phyloP scores from a whole-genome alignment of 1,284 basidiomycete species.

The Erythrobasidium hasegawianum region DNA sequence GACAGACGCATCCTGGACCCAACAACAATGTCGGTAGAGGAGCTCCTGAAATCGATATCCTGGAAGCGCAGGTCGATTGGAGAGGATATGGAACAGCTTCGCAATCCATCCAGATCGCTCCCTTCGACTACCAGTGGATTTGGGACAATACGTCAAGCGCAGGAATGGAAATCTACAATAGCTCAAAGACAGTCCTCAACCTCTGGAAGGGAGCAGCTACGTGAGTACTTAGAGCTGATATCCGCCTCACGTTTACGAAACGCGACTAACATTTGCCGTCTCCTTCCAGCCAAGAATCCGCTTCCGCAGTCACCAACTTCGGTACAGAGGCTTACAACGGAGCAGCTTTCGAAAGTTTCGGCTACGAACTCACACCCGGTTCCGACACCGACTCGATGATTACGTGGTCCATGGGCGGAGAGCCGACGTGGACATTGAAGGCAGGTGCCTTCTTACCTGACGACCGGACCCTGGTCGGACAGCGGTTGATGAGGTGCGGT shows the following conservation, averaged over 20 bases:
- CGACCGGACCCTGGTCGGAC: constrained; percentile 61
- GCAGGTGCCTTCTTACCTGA: constrained; percentile 69
- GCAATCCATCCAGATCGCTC: constrained; percentile 54
- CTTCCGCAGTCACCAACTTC: constrained; percentile 38
- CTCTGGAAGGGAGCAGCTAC: constrained; percentile 41
- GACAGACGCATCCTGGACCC: constrained; percentile 51
- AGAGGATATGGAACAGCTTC: constrained; percentile 46
- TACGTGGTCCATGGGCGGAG: constrained; percentile 66
- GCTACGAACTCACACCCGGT: constrained; percentile 63
- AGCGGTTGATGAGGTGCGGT: constrained; percentile 57
- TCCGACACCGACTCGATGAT: constrained; percentile 64
- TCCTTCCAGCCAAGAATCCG: constrained; percentile 38
- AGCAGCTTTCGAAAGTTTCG: constrained; percentile 58
- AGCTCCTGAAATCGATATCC: constrained; percentile 57
- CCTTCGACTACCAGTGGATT: constrained; percentile 55
- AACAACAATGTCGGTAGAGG: constrained; percentile 50
- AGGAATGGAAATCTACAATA: constrained; percentile 54
- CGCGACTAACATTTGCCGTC: too few relatives aligned
- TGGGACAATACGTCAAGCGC: constrained; percentile 53
- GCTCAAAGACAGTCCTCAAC: constrained; percentile 54
- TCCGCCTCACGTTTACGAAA: too few relatives aligned
- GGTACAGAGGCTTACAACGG: constrained; percentile 46
- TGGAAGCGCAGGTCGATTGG: constrained; percentile 58
- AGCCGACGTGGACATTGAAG: constrained; percentile 70
- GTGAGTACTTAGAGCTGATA: too few relatives aligned